Percentiles rank a stretch among this genome's conserved stretches.
phyloP scores from a whole-genome alignment of 768 basidiomycete species.

The Suillus fuscotomentosus region DNA sequence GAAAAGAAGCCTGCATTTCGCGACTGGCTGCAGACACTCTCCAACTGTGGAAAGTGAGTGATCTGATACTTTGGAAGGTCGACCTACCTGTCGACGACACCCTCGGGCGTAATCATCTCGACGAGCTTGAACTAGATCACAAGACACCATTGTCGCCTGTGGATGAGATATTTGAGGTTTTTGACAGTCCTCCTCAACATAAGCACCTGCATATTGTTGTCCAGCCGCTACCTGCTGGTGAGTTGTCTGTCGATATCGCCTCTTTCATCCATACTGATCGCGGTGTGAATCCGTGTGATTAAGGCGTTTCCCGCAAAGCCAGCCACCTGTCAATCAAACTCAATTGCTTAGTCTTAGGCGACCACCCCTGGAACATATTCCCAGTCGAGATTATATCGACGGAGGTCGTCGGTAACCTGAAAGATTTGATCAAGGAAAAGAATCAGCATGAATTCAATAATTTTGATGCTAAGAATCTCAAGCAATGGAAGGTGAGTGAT shows the following conservation, averaged over 20 bases:
- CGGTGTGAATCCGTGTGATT: no score
- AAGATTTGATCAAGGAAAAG: not conserved
- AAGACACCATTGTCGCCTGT: not conserved
- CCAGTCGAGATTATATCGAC: not conserved
- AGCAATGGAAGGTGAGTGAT: not conserved
- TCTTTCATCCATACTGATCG: no score
- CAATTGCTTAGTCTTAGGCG: not conserved
- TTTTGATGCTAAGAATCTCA: not conserved
- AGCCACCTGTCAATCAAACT: not conserved
- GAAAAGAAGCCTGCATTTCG: no score
- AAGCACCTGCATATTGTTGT: not conserved
- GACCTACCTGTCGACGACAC: not conserved
- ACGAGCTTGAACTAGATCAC: not conserved
- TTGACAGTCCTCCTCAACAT: no score
- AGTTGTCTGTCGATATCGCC: no score
- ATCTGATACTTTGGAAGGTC: not conserved
- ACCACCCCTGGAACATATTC: not conserved
- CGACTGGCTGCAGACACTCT: not conserved
- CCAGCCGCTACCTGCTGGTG: no score
- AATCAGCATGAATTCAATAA: no score
- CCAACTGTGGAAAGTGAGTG: not conserved
- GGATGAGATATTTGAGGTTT: not conserved
- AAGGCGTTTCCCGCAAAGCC: no score
- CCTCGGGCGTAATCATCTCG: not conserved
- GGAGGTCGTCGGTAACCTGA: not conserved